A percentile compares a stretch with the other conserved stretches of the same genome.
Evolutionary conservation across 2,329 filamentous ascomycete species (phyloP).

Genomic region (Neonectria ditissima): DNA sequence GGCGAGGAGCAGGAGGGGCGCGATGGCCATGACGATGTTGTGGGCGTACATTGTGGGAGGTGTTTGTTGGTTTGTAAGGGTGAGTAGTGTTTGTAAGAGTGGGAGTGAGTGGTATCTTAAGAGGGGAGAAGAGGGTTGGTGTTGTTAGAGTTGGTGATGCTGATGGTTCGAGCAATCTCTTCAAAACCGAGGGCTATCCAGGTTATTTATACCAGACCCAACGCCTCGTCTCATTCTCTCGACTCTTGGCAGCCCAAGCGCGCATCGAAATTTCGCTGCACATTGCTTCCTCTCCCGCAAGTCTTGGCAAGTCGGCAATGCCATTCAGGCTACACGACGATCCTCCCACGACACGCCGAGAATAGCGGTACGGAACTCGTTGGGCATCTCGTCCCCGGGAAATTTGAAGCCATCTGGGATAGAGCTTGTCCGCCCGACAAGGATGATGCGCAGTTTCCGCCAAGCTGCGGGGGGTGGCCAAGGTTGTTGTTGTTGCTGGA

Average conservation of each 20-base stretch:
- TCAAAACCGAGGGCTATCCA: not conserved
- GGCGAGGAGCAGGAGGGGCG: conserved; percentile 46
- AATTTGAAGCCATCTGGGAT: not conserved
- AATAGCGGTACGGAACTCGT: not conserved
- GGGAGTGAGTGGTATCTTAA: too few relatives aligned
- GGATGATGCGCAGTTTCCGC: not conserved
- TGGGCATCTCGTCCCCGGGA: not conserved
- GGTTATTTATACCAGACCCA: conserved; percentile 11
- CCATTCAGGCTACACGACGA: not conserved
- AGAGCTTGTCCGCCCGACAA: not conserved
- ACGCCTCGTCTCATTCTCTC: not conserved
- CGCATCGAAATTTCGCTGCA: not conserved
- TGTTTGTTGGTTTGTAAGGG: too few relatives aligned
- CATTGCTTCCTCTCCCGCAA: not conserved
- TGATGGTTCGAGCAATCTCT: conserved; percentile 5
- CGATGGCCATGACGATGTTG: conserved; percentile 45
- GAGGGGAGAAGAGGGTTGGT: not conserved
- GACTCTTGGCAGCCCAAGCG: conserved; percentile 1
- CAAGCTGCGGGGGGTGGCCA: not conserved
- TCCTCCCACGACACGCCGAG: not conserved
- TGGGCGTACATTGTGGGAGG: conserved; percentile 45
- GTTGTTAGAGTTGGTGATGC: not conserved
- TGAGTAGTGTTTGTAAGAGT: too few relatives aligned
- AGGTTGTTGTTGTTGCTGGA: not conserved
- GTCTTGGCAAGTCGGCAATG: not conserved